Evolutionary conservation across 169 alveolate genomes (phyloP).

Genomic region (Plasmodium reichenowi): DNA sequence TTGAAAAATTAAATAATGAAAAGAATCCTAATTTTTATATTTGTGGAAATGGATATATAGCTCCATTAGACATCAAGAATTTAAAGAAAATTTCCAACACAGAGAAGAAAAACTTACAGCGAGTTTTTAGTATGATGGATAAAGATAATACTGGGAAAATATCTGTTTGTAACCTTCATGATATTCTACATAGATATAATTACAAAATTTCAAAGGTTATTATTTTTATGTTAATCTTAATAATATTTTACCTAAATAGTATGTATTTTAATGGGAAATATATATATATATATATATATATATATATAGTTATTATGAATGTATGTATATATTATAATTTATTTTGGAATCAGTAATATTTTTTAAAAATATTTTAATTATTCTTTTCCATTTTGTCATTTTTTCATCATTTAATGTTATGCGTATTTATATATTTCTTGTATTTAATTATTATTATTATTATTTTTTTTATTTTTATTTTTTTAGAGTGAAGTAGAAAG

Average conservation of each 20-base stretch:
- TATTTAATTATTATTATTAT: not conserved
- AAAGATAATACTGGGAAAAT: slow-evolving; percentile 73
- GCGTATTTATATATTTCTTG: not conserved
- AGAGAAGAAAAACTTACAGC: slow-evolving; percentile 62
- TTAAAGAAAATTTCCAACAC: slow-evolving; percentile 67
- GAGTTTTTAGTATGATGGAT: slow-evolving; percentile 74
- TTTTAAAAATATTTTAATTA: too few species aligned
- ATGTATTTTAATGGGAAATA: not conserved
- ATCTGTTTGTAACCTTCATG: slow-evolving; percentile 69
- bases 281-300: not conserved
- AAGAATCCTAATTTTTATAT: slow-evolving; percentile 71
- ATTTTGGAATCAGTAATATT: not conserved
- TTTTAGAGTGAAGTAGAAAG: slow-evolving; percentile 69
- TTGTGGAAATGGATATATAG: slow-evolving; percentile 76
- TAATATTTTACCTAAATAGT: not conserved
- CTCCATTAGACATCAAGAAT: slow-evolving; percentile 72
- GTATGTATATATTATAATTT: not conserved
- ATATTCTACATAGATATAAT: slow-evolving; percentile 49
- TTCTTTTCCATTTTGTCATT: too few species aligned
- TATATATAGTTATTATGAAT: not conserved
- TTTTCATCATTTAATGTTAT: not conserved
- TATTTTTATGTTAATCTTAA: not conserved
- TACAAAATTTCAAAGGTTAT: slow-evolving; percentile 75
- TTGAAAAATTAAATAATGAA: slow-evolving; percentile 65
- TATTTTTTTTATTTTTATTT: slow-evolving; percentile 4